Evolutionary conservation across 1,284 basidiomycete species (phyloP), one percentile per base, ranked within the genome.

Genomic region (Trichosporon ovoides): DNA sequence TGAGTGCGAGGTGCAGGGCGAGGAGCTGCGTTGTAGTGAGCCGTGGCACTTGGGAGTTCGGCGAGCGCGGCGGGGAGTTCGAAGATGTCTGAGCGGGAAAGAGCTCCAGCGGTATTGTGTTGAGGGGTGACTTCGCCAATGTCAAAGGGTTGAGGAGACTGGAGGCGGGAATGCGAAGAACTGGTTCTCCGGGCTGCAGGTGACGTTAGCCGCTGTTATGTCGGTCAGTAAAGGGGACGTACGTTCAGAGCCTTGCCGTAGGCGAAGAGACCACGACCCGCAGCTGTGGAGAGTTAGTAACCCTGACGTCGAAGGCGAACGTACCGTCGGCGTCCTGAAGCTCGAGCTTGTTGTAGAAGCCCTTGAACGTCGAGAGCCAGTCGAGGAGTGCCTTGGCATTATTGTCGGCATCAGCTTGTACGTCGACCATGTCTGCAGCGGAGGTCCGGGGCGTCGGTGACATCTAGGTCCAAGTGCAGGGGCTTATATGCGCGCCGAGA

Each of bases 61-160:
- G 46, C 10, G 54, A 58, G 16, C 38, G 52, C 2, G 57, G 62
- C 14, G 58, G 58, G 24, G 60, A 52, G 22, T 50, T 34, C 3
- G 55, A 46, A 3, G 61, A 58, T 22, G 59, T 31, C 4, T 54
- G 24, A 3, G 53, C 33, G 0, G 70, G 73, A 57, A 72, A 75
- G 10, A 77, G 62, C 33, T 67, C 64, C 1, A 49, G 3, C 10
- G 73, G 70, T 46, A 75, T 71, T 18, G 66, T 62, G 57, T 66
- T 62, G 11, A 61, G 57, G 3, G 60, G 52, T 13, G 64, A 61
- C 37, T 53, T 36, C 20, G 43, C 54, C 33, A 91, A 78, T 0
- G 89, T 89, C 53, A 81, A 78, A 40, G 81, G 77, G 71, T 91
- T 93, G 62, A 91, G 75, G 64, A 93, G 74, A 0, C 84, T 83